These are phyloP conservation scores for Aspergillus bridgeri DNA, from an alignment of 495 filamentous ascomycete genomes.

Conservation along the genomic window DNA sequence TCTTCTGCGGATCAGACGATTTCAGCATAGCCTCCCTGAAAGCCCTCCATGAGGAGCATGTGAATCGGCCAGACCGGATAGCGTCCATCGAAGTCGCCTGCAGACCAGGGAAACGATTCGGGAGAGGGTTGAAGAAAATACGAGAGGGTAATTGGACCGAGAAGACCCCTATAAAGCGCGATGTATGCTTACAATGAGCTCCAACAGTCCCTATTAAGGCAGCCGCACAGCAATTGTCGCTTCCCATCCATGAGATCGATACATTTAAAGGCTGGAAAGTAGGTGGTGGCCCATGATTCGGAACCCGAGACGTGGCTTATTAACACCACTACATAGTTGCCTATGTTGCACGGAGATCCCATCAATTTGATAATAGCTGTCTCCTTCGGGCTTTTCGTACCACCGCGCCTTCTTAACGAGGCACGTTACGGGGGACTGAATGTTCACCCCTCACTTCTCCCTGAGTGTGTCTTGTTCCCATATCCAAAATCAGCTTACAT, in stretches of 20 bases:
- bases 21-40: constrained; percentile 81
- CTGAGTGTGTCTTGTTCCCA: constrained; percentile 53
- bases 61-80: constrained; percentile 54
- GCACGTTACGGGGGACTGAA: constrained; percentile 86
- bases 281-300: constrained; percentile 14
- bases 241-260: constrained; percentile 70
- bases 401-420: constrained; percentile 63
- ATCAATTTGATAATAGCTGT: constrained; percentile 89
- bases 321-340: constrained; percentile 46
- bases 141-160: constrained; percentile 53
- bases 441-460: constrained; percentile 90
- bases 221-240: constrained; percentile 56
- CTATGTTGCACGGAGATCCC: constrained; percentile 42
- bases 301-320: constrained; percentile 3
- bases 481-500: neutral
- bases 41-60: constrained; percentile 62
- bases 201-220: constrained; percentile 68
- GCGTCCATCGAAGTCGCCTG: constrained; percentile 85
- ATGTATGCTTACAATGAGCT: constrained; percentile 11
- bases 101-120: constrained; percentile 68
- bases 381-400: constrained; percentile 92
- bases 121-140: constrained; percentile 68
- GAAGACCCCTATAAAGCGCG: constrained; percentile 8
- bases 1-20: constrained; percentile 93
- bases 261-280: constrained; percentile 82